Conservation (phyloP, 2,329 filamentous ascomycete species). For the Apiospora phragmitis region DNA sequence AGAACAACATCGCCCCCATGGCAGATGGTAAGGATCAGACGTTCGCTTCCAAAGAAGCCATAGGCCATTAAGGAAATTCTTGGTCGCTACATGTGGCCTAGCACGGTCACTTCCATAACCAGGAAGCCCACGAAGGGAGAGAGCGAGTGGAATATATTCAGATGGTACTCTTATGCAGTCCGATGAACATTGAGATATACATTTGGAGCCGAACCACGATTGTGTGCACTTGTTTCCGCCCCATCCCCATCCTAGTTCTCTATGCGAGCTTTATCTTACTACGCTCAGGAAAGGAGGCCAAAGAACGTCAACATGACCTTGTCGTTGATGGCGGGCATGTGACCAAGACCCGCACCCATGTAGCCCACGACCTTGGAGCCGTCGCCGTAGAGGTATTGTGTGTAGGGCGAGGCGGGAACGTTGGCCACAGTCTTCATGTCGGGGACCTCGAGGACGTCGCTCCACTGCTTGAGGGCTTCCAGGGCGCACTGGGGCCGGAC, state of each 20-base stretch:
- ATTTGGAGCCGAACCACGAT: background rate
- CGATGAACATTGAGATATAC: background rate
- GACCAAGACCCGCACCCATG: slow-evolving; percentile 17
- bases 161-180: background rate
- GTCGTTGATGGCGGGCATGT: slow-evolving; percentile 17
- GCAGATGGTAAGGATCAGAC: background rate
- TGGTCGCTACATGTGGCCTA: background rate
- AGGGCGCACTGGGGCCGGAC: slow-evolving; percentile 28
- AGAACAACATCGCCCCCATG: background rate
- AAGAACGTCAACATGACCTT: slow-evolving; percentile 19
- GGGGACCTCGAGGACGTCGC: slow-evolving; percentile 16
- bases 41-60: background rate
- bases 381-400: slow-evolving; percentile 17
- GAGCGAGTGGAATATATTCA: slow-evolving; percentile 5
- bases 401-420: slow-evolving; percentile 14
- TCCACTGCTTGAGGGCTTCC: slow-evolving; percentile 30
- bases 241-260: background rate
- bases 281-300: slow-evolving; percentile 13
- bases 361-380: slow-evolving; percentile 17
- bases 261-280: too few species aligned
- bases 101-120: background rate
- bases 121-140: background rate
- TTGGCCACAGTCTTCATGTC: slow-evolving; percentile 15
- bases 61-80: background rate
- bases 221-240: background rate